Percentiles rank a stretch among this genome's conserved stretches.
phyloP scores from a whole-genome alignment of 1,139 yeast species.

The Yamadazyma siamensis region DNA sequence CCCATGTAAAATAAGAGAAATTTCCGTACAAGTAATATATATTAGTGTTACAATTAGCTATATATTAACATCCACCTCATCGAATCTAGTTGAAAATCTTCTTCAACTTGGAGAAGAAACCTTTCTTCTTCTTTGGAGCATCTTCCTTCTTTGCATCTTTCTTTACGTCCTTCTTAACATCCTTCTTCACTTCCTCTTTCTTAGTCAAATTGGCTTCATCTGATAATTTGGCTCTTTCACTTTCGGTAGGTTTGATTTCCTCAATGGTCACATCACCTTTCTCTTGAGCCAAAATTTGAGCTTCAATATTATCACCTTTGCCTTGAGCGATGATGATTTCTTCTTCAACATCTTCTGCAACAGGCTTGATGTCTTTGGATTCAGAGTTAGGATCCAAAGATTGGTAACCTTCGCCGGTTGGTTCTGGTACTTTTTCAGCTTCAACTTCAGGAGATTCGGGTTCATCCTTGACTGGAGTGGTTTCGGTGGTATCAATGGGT shows the following conservation, averaged over 20 bases:
- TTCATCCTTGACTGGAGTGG: conserved; percentile 3
- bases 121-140: conserved; percentile 43
- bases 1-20: conserved; percentile 6
- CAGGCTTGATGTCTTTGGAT: conserved; percentile 32
- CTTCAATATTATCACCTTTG: conserved; percentile 26
- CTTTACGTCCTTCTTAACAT: conserved; percentile 6
- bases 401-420: conserved; percentile 12
- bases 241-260: conserved; percentile 42
- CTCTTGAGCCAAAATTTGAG: conserved; percentile 36
- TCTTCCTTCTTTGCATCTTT: conserved; percentile 19
- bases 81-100: conserved; percentile 35
- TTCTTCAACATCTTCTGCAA: conserved; percentile 20
- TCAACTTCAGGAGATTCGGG: conserved; percentile 2
- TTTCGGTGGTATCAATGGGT: conserved; percentile 1
- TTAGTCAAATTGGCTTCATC: conserved; percentile 26
- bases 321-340: conserved; percentile 44
- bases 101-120: conserved; percentile 45
- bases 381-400: conserved; percentile 33
- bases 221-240: conserved; percentile 33
- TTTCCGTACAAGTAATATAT: conserved; percentile 5
- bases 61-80: conserved; percentile 4
- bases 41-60: conserved; percentile 10
- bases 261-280: conserved; percentile 39
- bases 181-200: conserved; percentile 8
- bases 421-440: conserved; percentile 2